Percentiles rank a stretch among this genome's conserved stretches.
These are phyloP conservation scores for Eucalyptus erythrocorys DNA, from an alignment of 345 rosid species.

Conservation along the genomic window DNA sequence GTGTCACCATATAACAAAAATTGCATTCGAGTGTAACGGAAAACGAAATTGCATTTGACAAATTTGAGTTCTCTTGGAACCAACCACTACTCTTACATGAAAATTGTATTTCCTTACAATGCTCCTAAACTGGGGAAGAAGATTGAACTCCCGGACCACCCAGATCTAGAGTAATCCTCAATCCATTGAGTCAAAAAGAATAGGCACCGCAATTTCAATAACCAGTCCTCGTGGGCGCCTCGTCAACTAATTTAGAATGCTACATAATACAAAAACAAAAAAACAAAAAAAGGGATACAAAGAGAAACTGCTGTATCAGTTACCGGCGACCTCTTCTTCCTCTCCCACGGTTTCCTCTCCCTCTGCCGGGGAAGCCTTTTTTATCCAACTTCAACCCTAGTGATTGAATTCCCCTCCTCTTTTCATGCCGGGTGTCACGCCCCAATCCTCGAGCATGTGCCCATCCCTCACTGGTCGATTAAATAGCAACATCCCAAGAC, in stretches of 20 bases:
- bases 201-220: not conserved
- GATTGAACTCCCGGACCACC: not conserved
- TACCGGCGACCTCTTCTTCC: constrained; percentile 17
- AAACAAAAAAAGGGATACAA: not conserved
- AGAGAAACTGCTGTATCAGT: not conserved
- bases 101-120: not conserved
- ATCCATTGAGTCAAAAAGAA: not conserved
- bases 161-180: not conserved
- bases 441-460: too few species aligned
- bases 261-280: not conserved
- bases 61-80: not conserved
- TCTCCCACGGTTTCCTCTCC: constrained; percentile 20
- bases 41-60: not conserved
- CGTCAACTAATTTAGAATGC: not conserved
- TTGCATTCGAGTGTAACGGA: not conserved
- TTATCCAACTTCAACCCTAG: constrained; percentile 44
- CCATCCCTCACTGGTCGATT: too few species aligned
- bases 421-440: constrained; percentile 9
- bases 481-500: too few species aligned
- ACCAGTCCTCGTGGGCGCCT: not conserved
- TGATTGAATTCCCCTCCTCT: constrained; percentile 78
- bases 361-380: constrained; percentile 30
- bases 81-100: not conserved
- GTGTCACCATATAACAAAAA: not conserved
- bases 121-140: not conserved